These are phyloP conservation scores for Endothia cerciana DNA, from an alignment of 2,329 filamentous ascomycete genomes.

Conservation along the genomic window DNA sequence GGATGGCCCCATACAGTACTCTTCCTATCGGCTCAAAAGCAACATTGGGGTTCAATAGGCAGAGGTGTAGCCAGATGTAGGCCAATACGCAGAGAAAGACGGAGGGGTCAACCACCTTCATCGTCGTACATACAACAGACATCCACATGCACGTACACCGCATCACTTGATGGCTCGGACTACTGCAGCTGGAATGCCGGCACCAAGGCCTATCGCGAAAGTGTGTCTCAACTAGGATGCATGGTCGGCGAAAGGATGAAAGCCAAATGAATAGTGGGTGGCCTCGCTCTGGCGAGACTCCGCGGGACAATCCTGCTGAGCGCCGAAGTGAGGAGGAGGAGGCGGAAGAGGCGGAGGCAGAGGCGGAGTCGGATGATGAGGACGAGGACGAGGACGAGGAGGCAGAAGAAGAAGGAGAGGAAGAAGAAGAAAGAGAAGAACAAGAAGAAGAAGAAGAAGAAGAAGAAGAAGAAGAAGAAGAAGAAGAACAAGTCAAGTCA, in stretches of 20 bases:
- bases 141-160: background rate
- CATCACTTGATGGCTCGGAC: constrained; percentile 13
- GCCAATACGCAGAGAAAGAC: constrained; percentile 15
- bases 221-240: constrained; percentile 17
- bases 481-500: background rate
- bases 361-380: no score
- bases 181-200: constrained; percentile 18
- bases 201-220: constrained; percentile 15
- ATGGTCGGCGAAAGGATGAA: background rate
- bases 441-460: background rate
- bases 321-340: background rate
- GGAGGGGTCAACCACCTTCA: background rate
- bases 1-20: constrained; percentile 20
- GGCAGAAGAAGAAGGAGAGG: no score
- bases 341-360: background rate
- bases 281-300: background rate
- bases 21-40: background rate
- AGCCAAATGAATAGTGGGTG: background rate
- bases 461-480: background rate
- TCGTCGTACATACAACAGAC: constrained; percentile 14
- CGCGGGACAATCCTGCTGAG: background rate
- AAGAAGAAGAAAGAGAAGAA: background rate
- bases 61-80: constrained; percentile 20
- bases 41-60: constrained; percentile 6
- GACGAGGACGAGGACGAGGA: no score